Evolutionary conservation across 306 rosid species (phyloP), one percentile per base, ranked within the genome.

Genomic region (Vigna trinervia): DNA sequence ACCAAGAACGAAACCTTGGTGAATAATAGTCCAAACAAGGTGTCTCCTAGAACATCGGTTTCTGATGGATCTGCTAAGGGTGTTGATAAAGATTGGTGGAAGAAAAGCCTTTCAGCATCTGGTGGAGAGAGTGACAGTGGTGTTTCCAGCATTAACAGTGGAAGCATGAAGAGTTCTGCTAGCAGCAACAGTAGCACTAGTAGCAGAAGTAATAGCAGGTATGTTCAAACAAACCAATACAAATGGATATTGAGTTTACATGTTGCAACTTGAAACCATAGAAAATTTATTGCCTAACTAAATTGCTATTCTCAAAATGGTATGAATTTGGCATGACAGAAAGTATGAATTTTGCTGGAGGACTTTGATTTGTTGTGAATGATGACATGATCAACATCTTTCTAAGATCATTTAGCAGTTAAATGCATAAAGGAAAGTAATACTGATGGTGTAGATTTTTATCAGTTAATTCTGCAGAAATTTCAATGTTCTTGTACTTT

Each of bases 21-120:
- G 8, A 85, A 67, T 67, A 80, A 51, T 4, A 69, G 75, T 57
- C 78, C 87, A 0, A 88, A 20, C 28, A 66, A 82, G 87, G 91
- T 83, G 5, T 84, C 94, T 2, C 86, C 91, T 0, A 89, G 88
- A 80, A 81, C 93, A 48, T 74, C 80, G 5, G 73, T 69, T 34
- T 69, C 84, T 32, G 88, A 81, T 57, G 89, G 81, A 71, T 74
- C 82, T 6, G 46, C 39, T 41, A 85, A 84, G 39, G 69, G 72
- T 19, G 71, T 71, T 11, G 98, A 85, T 8, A 87, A 84, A 59
- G 96, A 94, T 28, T 90, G 97, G 97, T 91, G 86, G 96, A 87
- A 81, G 93, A 91, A 87, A 85, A 82, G 82, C 5, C 64, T 69
- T 73, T 79, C 89, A 5, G 86, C n/a, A 0, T 78, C 86, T 6